Percentiles rank a stretch among this genome's conserved stretches.
phyloP scores from a whole-genome alignment of 1,284 basidiomycete genomes.

The Sparassis latifolia region DNA sequence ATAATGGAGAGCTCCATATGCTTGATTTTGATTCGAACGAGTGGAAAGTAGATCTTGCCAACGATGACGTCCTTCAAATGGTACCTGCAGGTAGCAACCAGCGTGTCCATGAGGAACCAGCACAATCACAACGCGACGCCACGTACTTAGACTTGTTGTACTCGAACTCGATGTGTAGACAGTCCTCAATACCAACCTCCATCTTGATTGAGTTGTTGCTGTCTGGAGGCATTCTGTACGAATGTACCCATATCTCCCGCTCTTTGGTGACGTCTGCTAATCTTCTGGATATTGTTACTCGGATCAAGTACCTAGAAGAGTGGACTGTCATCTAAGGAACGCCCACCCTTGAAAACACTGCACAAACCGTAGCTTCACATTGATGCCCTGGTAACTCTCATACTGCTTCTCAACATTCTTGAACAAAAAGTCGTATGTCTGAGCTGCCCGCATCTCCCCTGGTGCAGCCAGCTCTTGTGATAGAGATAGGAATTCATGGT shows the following conservation, averaged over 20 bases:
- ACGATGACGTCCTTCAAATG: constrained; percentile 99
- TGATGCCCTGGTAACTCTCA: constrained; percentile 97
- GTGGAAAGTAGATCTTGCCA: constrained; percentile 97
- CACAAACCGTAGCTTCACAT: constrained; percentile 87
- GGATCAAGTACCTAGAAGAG: constrained; percentile 78
- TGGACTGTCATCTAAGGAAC: neutral
- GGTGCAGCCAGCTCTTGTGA: constrained; percentile 93
- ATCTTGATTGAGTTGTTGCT: constrained; percentile 98
- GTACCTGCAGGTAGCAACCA: constrained; percentile 51
- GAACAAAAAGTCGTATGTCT: constrained; percentile 94
- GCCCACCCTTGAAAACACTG: no score
- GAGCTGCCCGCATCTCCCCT: constrained; percentile 91
- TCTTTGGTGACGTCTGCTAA: constrained; percentile 94
- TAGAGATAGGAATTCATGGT: constrained; percentile 95
- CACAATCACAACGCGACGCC: neutral
- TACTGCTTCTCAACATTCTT: constrained; percentile 99
- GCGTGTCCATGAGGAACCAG: neutral
- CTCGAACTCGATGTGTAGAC: constrained; percentile 98
- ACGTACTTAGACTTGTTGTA: constrained; percentile 98
- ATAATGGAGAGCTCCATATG: constrained; percentile 99
- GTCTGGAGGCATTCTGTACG: constrained; percentile 97
- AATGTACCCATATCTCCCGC: constrained; percentile 95
- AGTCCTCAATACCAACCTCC: constrained; percentile 99
- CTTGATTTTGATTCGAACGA: constrained; percentile 99
- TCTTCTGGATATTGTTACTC: constrained; percentile 84